Base-by-base conservation (phyloP, 2,329 filamentous ascomycete species). In the Curvularia verruculosa region DNA sequence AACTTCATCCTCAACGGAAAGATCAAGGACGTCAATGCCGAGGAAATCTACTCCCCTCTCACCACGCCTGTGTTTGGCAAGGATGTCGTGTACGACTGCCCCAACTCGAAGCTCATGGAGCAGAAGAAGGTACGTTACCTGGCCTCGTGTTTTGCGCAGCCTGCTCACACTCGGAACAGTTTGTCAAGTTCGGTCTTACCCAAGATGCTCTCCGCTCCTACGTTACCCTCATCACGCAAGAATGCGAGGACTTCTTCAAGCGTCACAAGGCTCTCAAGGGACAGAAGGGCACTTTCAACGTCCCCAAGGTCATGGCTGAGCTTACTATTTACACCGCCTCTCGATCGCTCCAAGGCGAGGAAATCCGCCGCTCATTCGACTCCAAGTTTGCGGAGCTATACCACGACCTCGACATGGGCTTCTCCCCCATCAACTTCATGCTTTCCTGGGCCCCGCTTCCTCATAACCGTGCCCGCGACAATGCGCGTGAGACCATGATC, bases 1-100 rank as follows among this genome's bases (percentile, higher is more conserved):
- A 91, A 96, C 66, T 96, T 96, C 76, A 92, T 96, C 66, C 82
- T 96, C 65, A 96, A 96, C 75, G 92, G 91, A 73, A 96, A 95
- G 81, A 83, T 92, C 70, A 91, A 90, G 80, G 92, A 96, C 72
- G 88, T 96, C 69, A 92, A 89, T 74, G 92, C 92, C 34, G 92
- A 96, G 78, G 92, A 96, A 70, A 90, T 96, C 63, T 96, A 96
- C 79, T 89, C 86, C 53, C 89, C 90, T 54, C 83, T 96, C 55
- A 86, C 83, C 23, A 87, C 84, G 5, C 85, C 85, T 43, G 85
- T 88, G 3, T 96, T 96, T 73, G 92, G 92, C 65, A 87, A 86
- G 68, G 89, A 93, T 79, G 92, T 96, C 24, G 90, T 96, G 52
- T 96, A 96, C 74, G 92, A 96, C 75, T 95, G 91, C 79, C 91